Evolutionary conservation across 805 yeast species (phyloP), one percentile per base, ranked within the genome.

Genomic region (Cyberlindnera saturnus): DNA sequence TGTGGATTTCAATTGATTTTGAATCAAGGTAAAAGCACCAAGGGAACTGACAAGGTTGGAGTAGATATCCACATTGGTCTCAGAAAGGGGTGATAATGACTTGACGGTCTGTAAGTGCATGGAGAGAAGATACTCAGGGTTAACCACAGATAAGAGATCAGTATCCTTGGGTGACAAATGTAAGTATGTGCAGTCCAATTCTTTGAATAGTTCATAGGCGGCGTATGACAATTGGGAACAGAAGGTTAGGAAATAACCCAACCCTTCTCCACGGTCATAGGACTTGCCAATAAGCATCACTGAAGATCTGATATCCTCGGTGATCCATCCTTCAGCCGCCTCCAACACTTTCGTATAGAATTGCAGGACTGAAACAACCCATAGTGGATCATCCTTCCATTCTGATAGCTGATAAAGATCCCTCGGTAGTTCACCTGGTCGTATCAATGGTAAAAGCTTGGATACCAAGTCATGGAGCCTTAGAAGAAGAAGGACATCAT

Each of bases 301-400:
- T 11, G 39, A 44, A 1, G 46, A 45, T 10, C 11, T 20, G 4
- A 51, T 42, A 4, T 40, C 52, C 3, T 29, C 29, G 8, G 50
- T 18, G 3, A 56, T 32, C 61, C 61, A 57, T 3, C 39, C 32
- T 20, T 53, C 52, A n/a, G 43, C 23, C 2, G 40, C 6, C 3
- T 30, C 20, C 3, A 50, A 47, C 16, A 31, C 14, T 8, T 19
- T 41, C 50, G 14, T 41, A 43, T 53, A 53, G 40, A 51, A 55
- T 31, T 49, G 41, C 17, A 56, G 47, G 11, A 29, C 38, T 41
- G 33, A 56, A 18, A 5, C 46, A 46, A 33, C 39, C 46, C 15
- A 56, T 15, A 10, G 47, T 41, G 53, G 59, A 5, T 45, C 49
- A 13, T 38, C 39, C 9, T 39, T 15, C 18, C 34, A 36, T 8